Evolutionary conservation across 345 rosid species (phyloP).

Genomic region (Populus euphratica): DNA sequence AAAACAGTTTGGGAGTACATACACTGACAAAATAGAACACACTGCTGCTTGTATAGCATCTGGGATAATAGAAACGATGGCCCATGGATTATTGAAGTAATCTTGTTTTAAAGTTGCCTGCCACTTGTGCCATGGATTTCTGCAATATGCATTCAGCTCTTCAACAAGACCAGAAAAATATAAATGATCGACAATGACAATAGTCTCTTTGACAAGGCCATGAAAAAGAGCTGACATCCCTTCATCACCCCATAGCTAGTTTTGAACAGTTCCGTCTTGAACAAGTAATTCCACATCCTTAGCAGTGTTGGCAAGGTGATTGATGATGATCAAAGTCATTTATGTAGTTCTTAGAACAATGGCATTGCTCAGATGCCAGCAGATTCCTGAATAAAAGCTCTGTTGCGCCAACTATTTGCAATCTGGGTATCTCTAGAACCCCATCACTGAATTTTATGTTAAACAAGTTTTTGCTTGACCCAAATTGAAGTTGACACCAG

Average conservation of each 20-base stretch:
- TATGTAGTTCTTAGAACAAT: not conserved
- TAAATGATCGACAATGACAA: not conserved
- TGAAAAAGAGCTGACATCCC: conserved; percentile 9
- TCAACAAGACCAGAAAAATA: not conserved
- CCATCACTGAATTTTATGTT: conserved; percentile 17
- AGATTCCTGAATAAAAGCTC: conserved; percentile 17
- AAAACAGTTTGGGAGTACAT: no score
- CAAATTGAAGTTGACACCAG: conserved; percentile 15
- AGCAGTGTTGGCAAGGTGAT: conserved; percentile 4
- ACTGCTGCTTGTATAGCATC: no score
- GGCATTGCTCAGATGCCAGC: conserved; percentile 13
- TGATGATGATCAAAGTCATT: conserved; percentile 13
- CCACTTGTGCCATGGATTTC: not conserved
- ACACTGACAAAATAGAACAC: no score
- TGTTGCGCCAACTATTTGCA: not conserved
- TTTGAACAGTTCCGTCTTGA: not conserved
- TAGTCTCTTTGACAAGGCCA: not conserved
- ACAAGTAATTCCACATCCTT: conserved; percentile 16
- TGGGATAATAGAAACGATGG: no score
- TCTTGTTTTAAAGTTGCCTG: no score
- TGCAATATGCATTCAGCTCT: conserved; percentile 5
- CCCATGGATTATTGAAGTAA: no score
- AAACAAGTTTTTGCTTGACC: conserved; percentile 3
- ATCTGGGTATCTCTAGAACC: conserved; percentile 10
- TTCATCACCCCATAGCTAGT: not conserved